Evolutionary conservation across 2,329 filamentous ascomycete species (phyloP).

Genomic region (Talaromyces islandicus): DNA sequence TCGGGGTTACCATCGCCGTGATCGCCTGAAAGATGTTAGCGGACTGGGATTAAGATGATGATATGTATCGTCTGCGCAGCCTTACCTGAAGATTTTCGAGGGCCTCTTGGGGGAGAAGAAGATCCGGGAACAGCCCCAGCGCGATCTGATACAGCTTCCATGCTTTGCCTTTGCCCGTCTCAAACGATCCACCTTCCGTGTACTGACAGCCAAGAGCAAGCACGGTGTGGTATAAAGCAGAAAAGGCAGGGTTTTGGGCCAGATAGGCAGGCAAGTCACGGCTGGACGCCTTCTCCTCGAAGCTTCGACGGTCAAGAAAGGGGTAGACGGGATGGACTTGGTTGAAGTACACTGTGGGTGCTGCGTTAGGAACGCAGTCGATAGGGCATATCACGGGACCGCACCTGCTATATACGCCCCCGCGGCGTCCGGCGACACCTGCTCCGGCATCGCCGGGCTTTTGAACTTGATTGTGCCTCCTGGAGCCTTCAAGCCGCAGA

Average conservation of each 20-base stretch:
- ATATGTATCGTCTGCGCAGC: neutral
- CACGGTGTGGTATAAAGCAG: constrained; percentile 33
- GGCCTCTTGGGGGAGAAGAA: constrained; percentile 19
- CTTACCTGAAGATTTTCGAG: constrained; percentile 9
- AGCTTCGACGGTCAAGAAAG: constrained; percentile 33
- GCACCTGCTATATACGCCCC: constrained; percentile 11
- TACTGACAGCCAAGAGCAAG: constrained; percentile 36
- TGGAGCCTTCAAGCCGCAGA: neutral
- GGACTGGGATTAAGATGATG: neutral
- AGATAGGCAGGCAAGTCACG: constrained; percentile 21
- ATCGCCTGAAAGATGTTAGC: constrained; percentile 3
- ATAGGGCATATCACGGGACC: neutral
- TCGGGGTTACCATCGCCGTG: constrained; percentile 12
- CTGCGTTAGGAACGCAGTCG: neutral
- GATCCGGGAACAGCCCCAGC: constrained; percentile 30
- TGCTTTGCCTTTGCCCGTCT: constrained; percentile 32
- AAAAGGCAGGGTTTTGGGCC: constrained; percentile 24
- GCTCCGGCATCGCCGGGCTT: constrained; percentile 10
- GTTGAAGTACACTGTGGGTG: constrained; percentile 32
- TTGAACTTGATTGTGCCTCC: constrained; percentile 13
- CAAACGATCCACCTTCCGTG: constrained; percentile 30
- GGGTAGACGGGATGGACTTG: constrained; percentile 36
- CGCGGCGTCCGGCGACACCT: constrained; percentile 11
- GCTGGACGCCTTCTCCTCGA: constrained; percentile 27
- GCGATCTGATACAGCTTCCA: constrained; percentile 38